phyloP scores from a whole-genome alignment of 1,284 basidiomycete species.

The Cerrena zonata region DNA sequence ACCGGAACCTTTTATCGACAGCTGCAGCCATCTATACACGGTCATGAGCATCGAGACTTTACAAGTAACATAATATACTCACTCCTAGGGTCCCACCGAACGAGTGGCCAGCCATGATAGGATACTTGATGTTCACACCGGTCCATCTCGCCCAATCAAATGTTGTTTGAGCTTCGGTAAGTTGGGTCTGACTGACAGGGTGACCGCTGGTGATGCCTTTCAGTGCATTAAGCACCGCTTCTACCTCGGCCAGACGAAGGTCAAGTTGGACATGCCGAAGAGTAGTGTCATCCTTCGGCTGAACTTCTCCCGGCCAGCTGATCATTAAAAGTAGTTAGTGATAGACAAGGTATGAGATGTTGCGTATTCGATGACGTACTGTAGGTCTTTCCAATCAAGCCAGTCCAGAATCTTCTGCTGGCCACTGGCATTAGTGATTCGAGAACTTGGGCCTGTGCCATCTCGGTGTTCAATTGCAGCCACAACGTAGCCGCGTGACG shows the following conservation, averaged over 20 bases:
- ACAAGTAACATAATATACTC: constrained; percentile 8
- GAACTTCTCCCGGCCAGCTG: constrained; percentile 29
- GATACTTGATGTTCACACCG: constrained; percentile 16
- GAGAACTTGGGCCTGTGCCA: constrained; percentile 37
- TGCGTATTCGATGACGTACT: constrained; percentile 11
- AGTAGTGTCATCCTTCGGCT: constrained; percentile 32
- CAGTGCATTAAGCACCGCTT: constrained; percentile 31
- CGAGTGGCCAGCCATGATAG: constrained; percentile 31
- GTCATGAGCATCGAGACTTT: not conserved
- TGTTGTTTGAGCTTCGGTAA: constrained; percentile 6
- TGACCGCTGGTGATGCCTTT: constrained; percentile 15
- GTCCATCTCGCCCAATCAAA: constrained; percentile 20
- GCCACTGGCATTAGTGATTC: constrained; percentile 28
- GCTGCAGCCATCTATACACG: constrained; percentile 22
- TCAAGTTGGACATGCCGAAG: constrained; percentile 38
- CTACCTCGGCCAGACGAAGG: constrained; percentile 38
- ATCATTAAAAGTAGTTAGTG: not conserved
- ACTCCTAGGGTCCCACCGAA: constrained; percentile 32
- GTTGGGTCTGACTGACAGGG: constrained; percentile 6
- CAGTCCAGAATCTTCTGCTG: constrained; percentile 28
- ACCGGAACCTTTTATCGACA: constrained; percentile 17
- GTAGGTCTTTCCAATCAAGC: constrained; percentile 32
- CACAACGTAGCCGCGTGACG: constrained; percentile 38
- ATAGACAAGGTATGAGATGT: not conserved
- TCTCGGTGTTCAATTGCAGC: constrained; percentile 45